Conservation (phyloP, 371 early-diverging fungal genomes). For the Saksenaea vasiformis region DNA sequence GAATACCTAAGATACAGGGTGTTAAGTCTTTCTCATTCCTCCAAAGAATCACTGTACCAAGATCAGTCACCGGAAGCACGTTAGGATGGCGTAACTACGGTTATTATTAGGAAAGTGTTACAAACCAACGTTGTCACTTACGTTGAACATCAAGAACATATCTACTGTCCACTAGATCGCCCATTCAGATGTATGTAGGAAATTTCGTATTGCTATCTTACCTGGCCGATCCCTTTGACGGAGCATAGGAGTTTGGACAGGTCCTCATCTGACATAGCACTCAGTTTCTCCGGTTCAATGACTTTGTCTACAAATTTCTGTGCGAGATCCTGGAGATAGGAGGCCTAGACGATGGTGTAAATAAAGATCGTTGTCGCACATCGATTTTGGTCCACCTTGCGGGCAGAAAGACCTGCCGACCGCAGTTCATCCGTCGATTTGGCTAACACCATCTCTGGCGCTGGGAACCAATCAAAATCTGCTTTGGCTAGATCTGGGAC, state of each 20-base stretch:
- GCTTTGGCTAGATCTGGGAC: slow-evolving; percentile 14
- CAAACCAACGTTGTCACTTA: not conserved
- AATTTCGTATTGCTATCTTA: slow-evolving; percentile 8
- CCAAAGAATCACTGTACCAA: slow-evolving; percentile 26
- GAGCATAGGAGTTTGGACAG: slow-evolving; percentile 41
- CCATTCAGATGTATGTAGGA: not conserved
- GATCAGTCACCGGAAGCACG: slow-evolving; percentile 58
- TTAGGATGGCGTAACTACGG: slow-evolving; percentile 48
- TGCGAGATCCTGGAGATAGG: slow-evolving; percentile 52
- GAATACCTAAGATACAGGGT: slow-evolving; percentile 23
- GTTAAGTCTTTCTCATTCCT: not conserved
- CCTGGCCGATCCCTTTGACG: slow-evolving; percentile 61
- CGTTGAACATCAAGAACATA: slow-evolving; percentile 59
- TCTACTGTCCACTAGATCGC: slow-evolving; percentile 55
- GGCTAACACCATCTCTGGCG: slow-evolving; percentile 37
- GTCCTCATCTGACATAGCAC: slow-evolving; percentile 44
- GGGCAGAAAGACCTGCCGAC: slow-evolving; percentile 49
- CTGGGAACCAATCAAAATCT: slow-evolving; percentile 38
- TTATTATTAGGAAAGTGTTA: not conserved
- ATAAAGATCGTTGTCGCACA: not conserved
- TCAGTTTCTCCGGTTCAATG: slow-evolving; percentile 36
- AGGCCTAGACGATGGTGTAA: slow-evolving; percentile 18
- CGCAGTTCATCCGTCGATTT: slow-evolving; percentile 31
- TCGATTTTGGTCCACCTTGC: slow-evolving; percentile 33
- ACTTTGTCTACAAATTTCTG: slow-evolving; percentile 43